Percentiles rank a stretch among this genome's conserved stretches.
Evolutionary conservation across 2,329 filamentous ascomycete species (phyloP).

Genomic region (Alternaria solani): DNA sequence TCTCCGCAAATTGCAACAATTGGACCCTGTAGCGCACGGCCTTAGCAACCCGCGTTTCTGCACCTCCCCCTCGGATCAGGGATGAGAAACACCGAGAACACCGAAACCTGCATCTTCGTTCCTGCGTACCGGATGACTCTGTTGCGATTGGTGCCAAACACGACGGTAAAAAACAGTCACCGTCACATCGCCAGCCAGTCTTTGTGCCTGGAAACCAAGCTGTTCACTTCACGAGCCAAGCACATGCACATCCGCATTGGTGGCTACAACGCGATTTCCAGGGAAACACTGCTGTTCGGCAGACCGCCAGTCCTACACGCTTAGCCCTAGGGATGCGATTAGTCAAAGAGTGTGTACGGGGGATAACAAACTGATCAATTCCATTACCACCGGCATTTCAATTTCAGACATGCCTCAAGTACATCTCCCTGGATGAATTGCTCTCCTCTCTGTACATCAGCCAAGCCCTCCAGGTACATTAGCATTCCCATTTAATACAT

Average conservation of each 20-base stretch:
- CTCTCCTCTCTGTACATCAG: neutral
- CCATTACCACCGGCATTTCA: neutral
- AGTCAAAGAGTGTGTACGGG: neutral
- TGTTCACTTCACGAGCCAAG: neutral
- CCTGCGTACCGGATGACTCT: neutral
- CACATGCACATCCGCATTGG: neutral
- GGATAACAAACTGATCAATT: neutral
- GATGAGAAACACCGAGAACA: conserved; percentile 7
- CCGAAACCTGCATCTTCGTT: neutral
- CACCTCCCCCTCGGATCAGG: conserved; percentile 7
- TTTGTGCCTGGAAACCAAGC: neutral
- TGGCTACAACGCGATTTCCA: too few species aligned
- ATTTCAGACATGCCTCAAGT: neutral
- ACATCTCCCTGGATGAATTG: neutral
- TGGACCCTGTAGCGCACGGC: conserved; percentile 19
- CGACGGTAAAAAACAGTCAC: neutral
- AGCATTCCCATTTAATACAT: too few species aligned
- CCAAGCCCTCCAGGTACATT: neutral
- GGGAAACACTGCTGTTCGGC: too few species aligned
- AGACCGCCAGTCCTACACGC: too few species aligned
- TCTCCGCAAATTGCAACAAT: conserved; percentile 18
- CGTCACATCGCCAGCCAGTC: neutral
- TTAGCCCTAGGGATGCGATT: neutral
- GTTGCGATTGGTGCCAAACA: neutral
- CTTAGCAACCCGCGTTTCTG: conserved; percentile 13